Evolutionary conservation across 495 filamentous ascomycete genomes (phyloP).

Genomic region (Amniculicola lignicola): DNA sequence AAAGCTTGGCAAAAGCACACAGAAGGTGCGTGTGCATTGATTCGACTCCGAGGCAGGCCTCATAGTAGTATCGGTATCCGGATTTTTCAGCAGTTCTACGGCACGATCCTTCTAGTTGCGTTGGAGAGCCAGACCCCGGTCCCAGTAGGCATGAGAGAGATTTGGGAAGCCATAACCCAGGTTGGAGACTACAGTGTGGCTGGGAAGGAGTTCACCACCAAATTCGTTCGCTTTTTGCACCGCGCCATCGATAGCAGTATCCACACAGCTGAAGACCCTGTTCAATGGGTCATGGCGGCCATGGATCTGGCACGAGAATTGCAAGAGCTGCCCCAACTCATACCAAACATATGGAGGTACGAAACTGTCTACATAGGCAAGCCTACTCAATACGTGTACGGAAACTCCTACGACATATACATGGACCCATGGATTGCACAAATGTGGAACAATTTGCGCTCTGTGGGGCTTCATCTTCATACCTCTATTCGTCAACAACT

Average conservation of each 20-base stretch:
- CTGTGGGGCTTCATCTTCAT: slow-evolving; percentile 16
- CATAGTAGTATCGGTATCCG: slow-evolving; percentile 9
- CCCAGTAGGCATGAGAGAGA: slow-evolving; percentile 4
- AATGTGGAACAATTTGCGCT: slow-evolving; percentile 25
- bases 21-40: slow-evolving; percentile 19
- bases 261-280: background rate
- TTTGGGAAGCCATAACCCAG: slow-evolving; percentile 2
- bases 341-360: slow-evolving; percentile 21
- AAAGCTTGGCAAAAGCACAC: slow-evolving; percentile 22
- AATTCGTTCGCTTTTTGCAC: slow-evolving; percentile 15
- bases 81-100: slow-evolving; percentile 22
- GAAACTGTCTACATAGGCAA: slow-evolving; percentile 12
- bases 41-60: slow-evolving; percentile 17
- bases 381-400: slow-evolving; percentile 1
- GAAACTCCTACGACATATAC: slow-evolving; percentile 24
- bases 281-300: slow-evolving; percentile 3
- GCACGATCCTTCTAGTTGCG: slow-evolving; percentile 16
- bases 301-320: slow-evolving; percentile 16
- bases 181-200: slow-evolving; percentile 1
- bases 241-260: background rate
- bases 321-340: background rate
- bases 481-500: slow-evolving; percentile 12
- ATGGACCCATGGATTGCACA: slow-evolving; percentile 18
- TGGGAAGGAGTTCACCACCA: slow-evolving; percentile 10
- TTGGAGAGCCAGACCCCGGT: slow-evolving; percentile 2